Percentiles rank a stretch among this genome's conserved stretches.
Conservation (phyloP, 1,284 basidiomycete genomes). For the Omphalotus olearius region DNA sequence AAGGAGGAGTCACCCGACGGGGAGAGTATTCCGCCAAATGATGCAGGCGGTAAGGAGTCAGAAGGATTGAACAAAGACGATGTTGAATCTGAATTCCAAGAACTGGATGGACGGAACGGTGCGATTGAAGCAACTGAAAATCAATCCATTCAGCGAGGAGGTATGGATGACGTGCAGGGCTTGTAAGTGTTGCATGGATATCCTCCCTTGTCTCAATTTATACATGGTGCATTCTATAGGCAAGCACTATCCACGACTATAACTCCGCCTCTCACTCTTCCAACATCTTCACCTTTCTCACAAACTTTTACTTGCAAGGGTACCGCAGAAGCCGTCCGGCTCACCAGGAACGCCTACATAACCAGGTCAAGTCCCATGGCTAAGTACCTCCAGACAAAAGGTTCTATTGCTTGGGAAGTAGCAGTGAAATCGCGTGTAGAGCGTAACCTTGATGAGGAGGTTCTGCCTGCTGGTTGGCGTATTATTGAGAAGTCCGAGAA, state of each 20-base stretch:
- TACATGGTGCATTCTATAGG: slow-evolving; percentile 15
- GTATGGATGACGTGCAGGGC: slow-evolving; percentile 42
- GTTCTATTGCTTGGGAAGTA: slow-evolving; percentile 68
- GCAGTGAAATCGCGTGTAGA: slow-evolving; percentile 54
- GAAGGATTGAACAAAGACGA: too few relatives aligned
- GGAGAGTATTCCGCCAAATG: too few relatives aligned
- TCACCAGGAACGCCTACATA: slow-evolving; percentile 53
- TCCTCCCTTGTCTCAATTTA: neutral
- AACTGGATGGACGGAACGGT: too few relatives aligned
- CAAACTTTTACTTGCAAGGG: slow-evolving; percentile 53
- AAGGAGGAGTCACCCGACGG: too few relatives aligned
- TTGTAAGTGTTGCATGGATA: slow-evolving; percentile 43
- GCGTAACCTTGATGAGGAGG: slow-evolving; percentile 41
- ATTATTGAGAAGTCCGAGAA: slow-evolving; percentile 41
- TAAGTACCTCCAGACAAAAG: slow-evolving; percentile 56
- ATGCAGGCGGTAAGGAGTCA: too few relatives aligned
- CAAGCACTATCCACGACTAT: slow-evolving; percentile 32
- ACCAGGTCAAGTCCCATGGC: slow-evolving; percentile 49
- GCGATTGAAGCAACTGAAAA: too few relatives aligned
- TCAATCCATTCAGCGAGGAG: slow-evolving; percentile 21
- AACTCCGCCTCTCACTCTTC: slow-evolving; percentile 35
- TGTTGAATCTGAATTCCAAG: too few relatives aligned
- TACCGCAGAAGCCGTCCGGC: slow-evolving; percentile 52
- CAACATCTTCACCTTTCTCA: slow-evolving; percentile 42
- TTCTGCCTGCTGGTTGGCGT: slow-evolving; percentile 62